Evolutionary conservation across 2,329 filamentous ascomycete genomes (phyloP).

Genomic region (Rutstroemia sp.): DNA sequence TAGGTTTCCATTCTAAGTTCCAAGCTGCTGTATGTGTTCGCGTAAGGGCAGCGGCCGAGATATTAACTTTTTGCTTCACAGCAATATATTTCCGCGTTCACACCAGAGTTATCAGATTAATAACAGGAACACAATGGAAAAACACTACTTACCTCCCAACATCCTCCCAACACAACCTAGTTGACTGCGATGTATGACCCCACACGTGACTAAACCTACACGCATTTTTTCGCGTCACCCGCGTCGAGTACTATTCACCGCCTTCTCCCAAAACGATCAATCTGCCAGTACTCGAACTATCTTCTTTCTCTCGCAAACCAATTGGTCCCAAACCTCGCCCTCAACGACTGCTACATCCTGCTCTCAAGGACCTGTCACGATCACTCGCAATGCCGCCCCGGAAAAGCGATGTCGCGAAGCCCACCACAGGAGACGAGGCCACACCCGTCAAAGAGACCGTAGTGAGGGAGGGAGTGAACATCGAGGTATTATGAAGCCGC

Average conservation of each 20-base stretch:
- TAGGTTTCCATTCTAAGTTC: background rate
- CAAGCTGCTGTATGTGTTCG: too few species aligned
- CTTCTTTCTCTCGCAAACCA: background rate
- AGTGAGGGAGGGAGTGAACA: slow-evolving; percentile 30
- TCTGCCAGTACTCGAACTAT: background rate
- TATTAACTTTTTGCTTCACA: too few species aligned
- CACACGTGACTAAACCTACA: background rate
- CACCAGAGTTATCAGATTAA: too few species aligned
- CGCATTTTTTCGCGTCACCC: slow-evolving; percentile 1
- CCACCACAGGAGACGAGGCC: slow-evolving; percentile 37
- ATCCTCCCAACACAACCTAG: background rate
- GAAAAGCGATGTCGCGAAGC: slow-evolving; percentile 46
- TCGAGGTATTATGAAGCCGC: slow-evolving; percentile 39
- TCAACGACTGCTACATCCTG: background rate
- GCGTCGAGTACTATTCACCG: background rate
- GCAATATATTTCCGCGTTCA: too few species aligned
- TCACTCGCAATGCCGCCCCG: slow-evolving; percentile 43
- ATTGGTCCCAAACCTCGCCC: background rate
- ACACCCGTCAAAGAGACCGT: slow-evolving; percentile 23
- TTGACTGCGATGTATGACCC: background rate
- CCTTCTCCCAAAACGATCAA: background rate
- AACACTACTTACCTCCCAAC: too few species aligned
- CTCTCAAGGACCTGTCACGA: background rate
- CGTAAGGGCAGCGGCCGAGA: too few species aligned
- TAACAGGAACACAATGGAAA: too few species aligned